A percentile compares a stretch with the other conserved stretches of the same genome.
phyloP scores from a whole-genome alignment of 2,329 filamentous ascomycete genomes.

The Ophiostoma piceae region DNA sequence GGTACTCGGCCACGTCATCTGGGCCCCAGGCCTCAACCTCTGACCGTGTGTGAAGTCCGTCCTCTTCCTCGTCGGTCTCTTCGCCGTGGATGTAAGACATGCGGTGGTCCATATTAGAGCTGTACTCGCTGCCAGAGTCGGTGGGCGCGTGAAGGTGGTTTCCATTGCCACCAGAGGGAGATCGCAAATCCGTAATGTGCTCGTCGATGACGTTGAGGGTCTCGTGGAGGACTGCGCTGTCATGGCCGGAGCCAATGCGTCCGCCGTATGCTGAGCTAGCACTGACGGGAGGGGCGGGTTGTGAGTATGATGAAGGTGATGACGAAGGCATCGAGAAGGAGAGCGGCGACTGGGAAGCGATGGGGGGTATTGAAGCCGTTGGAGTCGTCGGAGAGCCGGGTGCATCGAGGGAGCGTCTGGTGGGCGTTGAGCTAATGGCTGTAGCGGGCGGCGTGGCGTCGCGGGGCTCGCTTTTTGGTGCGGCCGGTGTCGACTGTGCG shows the following conservation, averaged over 20 bases:
- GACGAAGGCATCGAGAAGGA: conserved; percentile 3
- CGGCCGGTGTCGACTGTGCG: conserved; percentile 26
- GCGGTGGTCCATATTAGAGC: conserved; percentile 67
- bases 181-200: conserved; percentile 81
- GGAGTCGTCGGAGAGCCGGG: conserved; percentile 30
- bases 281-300: conserved; percentile 22
- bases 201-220: conserved; percentile 95
- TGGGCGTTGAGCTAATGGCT: neutral
- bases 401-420: conserved; percentile 24
- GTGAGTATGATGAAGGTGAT: conserved; percentile 26
- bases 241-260: conserved; percentile 41
- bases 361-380: conserved; percentile 30
- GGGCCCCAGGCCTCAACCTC: conserved; percentile 79
- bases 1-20: conserved; percentile 78
- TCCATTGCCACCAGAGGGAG: conserved; percentile 46
- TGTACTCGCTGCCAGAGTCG: conserved; percentile 88
- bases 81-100: conserved; percentile 90
- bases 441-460: neutral
- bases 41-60: conserved; percentile 57
- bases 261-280: conserved; percentile 36
- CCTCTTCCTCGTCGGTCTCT: conserved; percentile 91
- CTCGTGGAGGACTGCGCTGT: conserved; percentile 83
- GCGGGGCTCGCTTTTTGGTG: neutral
- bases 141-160: conserved; percentile 51
- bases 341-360: conserved; percentile 17